A percentile compares a stretch with the other conserved stretches of the same genome.
Conservation (phyloP, 345 rosid species). For the Boechera divaricarpa region DNA sequence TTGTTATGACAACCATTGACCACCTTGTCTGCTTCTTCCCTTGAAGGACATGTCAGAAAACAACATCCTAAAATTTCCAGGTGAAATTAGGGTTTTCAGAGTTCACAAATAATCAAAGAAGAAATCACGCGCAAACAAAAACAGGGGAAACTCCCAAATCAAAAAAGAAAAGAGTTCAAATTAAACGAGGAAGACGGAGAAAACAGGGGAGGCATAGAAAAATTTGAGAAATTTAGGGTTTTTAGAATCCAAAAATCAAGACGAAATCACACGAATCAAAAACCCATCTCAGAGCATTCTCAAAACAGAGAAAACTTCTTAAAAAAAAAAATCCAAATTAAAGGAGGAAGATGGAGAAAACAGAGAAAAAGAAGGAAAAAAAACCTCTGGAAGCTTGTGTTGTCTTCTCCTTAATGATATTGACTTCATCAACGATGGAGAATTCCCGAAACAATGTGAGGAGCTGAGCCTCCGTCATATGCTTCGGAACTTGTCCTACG, state of each 20-base stretch:
- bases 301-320: background rate
- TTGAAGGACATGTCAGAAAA: conserved; percentile 86
- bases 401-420: conserved; percentile 90
- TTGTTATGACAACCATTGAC: conserved; percentile 86
- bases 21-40: conserved; percentile 94
- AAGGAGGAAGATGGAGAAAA: conserved; percentile 20
- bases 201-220: conserved; percentile 16
- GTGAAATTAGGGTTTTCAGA: conserved; percentile 11
- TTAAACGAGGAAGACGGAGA: conserved; percentile 21
- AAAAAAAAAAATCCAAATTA: background rate
- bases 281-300: background rate
- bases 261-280: background rate
- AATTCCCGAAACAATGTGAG: conserved; percentile 85
- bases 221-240: conserved; percentile 24
- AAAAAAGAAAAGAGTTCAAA: background rate
- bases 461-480: conserved; percentile 87
- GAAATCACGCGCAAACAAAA: conserved; percentile 8
- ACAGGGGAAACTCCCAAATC: conserved; percentile 17
- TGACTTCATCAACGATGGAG: conserved; percentile 90
- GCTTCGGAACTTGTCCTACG: conserved; percentile 98
- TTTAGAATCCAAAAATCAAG: background rate
- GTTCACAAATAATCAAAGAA: background rate
- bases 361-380: conserved; percentile 16
- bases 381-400: conserved; percentile 89
- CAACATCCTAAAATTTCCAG: conserved; percentile 68